Evolutionary conservation across 1,139 yeast genomes (phyloP), one percentile per base, ranked within the genome.

Genomic region (Suhomyces chickasaworum): DNA sequence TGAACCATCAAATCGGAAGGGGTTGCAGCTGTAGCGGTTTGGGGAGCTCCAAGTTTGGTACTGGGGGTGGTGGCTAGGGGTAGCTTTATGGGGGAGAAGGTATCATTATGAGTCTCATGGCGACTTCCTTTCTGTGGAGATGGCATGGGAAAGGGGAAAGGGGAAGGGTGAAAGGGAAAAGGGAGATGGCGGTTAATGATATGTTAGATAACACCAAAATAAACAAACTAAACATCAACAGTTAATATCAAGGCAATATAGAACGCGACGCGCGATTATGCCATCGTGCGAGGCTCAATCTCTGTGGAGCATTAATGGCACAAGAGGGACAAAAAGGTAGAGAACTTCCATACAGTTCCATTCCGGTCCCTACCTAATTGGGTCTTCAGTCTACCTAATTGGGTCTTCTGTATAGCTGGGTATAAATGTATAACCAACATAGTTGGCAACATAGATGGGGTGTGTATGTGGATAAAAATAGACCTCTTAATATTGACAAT

Each of bases 1-100:
- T 76, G 77, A 48, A 66, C 69, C 18, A 50, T 48, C n/a, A 54
- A 36, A 20, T 34, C 45, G 56, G 59, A 42, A 64, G 53, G 54
- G 27, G 49, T 46, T 35, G 46, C 51, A 10, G 41, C 7, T n/a
- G 16, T 32, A 16, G 18, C 37, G 33, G 45, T 44, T 45, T 10
- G 54, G 52, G 34, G 51, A 30, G 42, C 41, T 9, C 48, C 45
- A 3, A 39, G 39, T 27, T 46, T 44, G 20, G 20, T 18, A 17
- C 34, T 25, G n/a, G 45, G 41, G 16, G 41, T 15, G 30, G 42
- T 41, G 10, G 46, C 23, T 9, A 31, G 41, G 3, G 60, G 58
- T 15, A 56, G 49, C 43, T 54, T 55, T 27, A 56, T 46, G 10
- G 59, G 59, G 5, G 59, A 54, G 37, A 56, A 53, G 13, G 52